Evolutionary conservation across 2,329 filamentous ascomycete genomes (phyloP).

Genomic region (Coniochaeta sp.): DNA sequence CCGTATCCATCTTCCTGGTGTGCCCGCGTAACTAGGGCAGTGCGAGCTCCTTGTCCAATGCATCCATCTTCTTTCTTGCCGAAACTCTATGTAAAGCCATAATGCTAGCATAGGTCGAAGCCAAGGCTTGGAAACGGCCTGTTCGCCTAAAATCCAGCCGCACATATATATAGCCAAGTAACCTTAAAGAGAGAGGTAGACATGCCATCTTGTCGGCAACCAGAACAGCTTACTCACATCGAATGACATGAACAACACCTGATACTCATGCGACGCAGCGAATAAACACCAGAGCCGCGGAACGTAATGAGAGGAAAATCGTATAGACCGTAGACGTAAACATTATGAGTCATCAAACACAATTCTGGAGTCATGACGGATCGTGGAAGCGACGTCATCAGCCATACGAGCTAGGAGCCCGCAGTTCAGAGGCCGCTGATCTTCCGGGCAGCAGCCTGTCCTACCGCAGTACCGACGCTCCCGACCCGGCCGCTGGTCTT

Average conservation of each 20-base stretch:
- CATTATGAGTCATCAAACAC: background rate
- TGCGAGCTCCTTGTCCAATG: background rate
- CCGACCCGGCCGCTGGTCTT: conserved; percentile 62
- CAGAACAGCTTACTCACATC: background rate
- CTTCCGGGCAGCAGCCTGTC: conserved; percentile 39
- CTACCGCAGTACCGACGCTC: conserved; percentile 40
- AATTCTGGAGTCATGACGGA: background rate
- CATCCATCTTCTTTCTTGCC: background rate
- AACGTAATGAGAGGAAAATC: background rate
- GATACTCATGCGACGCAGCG: background rate
- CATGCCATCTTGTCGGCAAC: background rate
- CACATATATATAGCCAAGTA: background rate
- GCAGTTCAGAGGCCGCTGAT: conserved; percentile 23
- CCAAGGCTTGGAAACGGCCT: background rate
- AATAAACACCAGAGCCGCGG: no score
- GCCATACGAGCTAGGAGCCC: background rate
- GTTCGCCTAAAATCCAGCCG: background rate
- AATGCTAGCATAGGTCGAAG: background rate
- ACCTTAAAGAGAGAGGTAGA: background rate
- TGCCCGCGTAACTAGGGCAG: background rate
- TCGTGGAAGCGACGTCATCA: conserved; percentile 1
- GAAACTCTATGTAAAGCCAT: background rate
- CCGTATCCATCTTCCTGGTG: background rate
- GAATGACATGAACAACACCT: background rate
- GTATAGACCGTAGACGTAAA: background rate